Evolutionary conservation across 1,284 basidiomycete species (phyloP), one percentile per base, ranked within the genome.

Genomic region (Serendipita sp.): DNA sequence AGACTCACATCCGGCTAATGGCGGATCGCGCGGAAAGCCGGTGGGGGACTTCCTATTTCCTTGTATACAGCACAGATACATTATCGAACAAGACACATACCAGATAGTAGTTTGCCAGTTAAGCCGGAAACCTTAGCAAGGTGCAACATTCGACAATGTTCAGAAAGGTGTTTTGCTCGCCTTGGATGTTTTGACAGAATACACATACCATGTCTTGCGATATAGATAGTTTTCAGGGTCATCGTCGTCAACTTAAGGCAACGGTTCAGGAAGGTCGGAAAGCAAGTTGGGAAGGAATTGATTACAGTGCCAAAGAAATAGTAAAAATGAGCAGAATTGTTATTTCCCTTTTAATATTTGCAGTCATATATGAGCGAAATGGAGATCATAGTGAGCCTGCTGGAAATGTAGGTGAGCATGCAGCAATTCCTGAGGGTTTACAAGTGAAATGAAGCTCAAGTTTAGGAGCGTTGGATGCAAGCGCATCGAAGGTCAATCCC

Each of bases 1-100:
- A 69, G 83, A 81, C 66, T 90, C 91, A 66, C 82, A 82, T 1
- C 82, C 84, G n/a, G 89, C 84, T 42, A 93, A 75, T 12, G 88
- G 82, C 3, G 87, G 86, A 71, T 93, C 90, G 67, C 84, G 79
- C 3, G 87, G 78, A 26, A 88, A 78, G 32, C 85, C 85, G 8
- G 88, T 90, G 35, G 77, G 79, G 66, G 79, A 83, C 64, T 78
- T 78, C 82, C 86, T 88, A 64, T 64, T 63, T 2, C 35, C 29
- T 30, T 22, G 32, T 61, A 53, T 58, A 50, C 58, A 17, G 61
- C 30, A 53, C 49, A 49, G 30, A 44, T 55, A 8, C n/a, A 61
- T 55, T 61, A 62, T 49, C 29, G 22, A 6, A 61, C 60, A 12
- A 58, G 45, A 61, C 35, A 60, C 58, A 4, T 65, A 83, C 88